Evolutionary conservation across 768 basidiomycete species (phyloP).

Genomic region (Suillus subluteus): DNA sequence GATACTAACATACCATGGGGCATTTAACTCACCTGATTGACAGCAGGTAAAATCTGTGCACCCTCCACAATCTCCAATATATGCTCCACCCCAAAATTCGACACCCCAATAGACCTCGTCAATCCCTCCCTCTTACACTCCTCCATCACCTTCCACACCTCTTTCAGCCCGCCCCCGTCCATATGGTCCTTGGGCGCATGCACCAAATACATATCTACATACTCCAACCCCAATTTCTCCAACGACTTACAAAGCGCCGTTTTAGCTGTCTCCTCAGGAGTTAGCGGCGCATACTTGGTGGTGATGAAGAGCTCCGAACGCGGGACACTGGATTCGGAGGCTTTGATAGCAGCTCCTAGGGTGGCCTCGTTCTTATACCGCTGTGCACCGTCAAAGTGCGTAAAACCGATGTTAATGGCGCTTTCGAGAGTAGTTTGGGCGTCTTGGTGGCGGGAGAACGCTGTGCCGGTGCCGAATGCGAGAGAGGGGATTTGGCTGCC

Average conservation of each 20-base stretch:
- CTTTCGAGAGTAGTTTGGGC: slow-evolving; percentile 26
- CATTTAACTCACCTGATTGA: slow-evolving; percentile 58
- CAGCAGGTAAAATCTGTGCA: slow-evolving; percentile 61
- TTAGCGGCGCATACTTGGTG: slow-evolving; percentile 56
- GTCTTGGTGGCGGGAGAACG: slow-evolving; percentile 29
- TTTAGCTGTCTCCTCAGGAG: slow-evolving; percentile 50
- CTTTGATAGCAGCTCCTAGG: slow-evolving; percentile 35
- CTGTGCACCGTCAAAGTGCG: slow-evolving; percentile 45
- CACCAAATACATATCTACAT: slow-evolving; percentile 49
- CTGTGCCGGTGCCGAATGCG: slow-evolving; percentile 43
- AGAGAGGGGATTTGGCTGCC: slow-evolving; percentile 40
- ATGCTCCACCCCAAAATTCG: slow-evolving; percentile 60
- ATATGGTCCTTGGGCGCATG: slow-evolving; percentile 37
- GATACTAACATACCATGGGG: not conserved
- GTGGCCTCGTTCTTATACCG: slow-evolving; percentile 42
- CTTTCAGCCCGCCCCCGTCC: slow-evolving; percentile 29
- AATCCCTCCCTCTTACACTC: slow-evolving; percentile 43
- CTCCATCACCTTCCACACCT: slow-evolving; percentile 61
- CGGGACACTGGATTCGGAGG: slow-evolving; percentile 30
- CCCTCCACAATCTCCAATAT: slow-evolving; percentile 55
- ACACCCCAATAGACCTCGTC: slow-evolving; percentile 58
- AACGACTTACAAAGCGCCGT: slow-evolving; percentile 16
- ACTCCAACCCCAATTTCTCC: slow-evolving; percentile 39
- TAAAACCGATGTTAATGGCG: slow-evolving; percentile 40
- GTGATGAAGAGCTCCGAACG: slow-evolving; percentile 50